Conservation (phyloP, 805 yeast genomes). For the Naumovozyma castellii region DNA sequence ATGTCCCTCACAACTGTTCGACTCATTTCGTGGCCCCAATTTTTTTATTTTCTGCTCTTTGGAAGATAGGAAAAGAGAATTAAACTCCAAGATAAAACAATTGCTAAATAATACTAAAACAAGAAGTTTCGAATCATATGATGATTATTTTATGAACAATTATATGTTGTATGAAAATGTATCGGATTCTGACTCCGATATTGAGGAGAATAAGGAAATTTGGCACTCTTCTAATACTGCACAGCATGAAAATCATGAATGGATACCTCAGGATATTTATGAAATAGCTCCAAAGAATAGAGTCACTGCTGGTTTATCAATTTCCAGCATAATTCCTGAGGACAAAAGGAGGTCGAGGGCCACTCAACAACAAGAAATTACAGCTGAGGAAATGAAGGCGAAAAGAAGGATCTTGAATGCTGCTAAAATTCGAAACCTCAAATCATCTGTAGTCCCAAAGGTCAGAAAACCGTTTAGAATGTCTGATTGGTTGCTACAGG, state of each 20-base stretch:
- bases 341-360: background rate
- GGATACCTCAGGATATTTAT: background rate
- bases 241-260: background rate
- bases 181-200: background rate
- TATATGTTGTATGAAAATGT: background rate
- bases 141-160: background rate
- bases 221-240: too few species aligned
- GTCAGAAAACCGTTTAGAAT: background rate
- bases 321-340: background rate
- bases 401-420: background rate
- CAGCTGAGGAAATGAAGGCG: background rate
- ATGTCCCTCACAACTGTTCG: background rate
- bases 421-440: background rate
- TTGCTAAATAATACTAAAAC: background rate
- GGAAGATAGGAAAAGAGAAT: background rate
- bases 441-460: background rate
- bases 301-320: background rate
- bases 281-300: background rate
- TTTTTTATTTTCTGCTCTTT: background rate
- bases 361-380: background rate
- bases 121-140: background rate
- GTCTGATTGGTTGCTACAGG: background rate
- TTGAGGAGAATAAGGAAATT: background rate
- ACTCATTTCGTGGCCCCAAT: background rate
- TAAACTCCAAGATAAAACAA: background rate